Evolutionary conservation across 805 yeast genomes (phyloP).

Genomic region (Lipomyces mesembrius): DNA sequence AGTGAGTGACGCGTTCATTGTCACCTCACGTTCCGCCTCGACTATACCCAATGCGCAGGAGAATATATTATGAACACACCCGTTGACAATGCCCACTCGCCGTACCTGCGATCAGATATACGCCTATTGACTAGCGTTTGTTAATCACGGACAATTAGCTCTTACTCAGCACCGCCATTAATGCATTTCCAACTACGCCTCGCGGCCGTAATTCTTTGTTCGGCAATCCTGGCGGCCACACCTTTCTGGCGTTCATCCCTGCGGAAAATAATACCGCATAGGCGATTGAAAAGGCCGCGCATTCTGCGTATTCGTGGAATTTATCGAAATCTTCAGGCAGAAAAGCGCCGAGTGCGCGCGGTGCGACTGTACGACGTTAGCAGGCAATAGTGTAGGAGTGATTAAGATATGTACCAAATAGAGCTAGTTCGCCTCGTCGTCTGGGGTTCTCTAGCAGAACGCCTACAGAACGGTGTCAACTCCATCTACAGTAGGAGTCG

Average conservation of each 20-base stretch:
- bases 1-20: too few relatives aligned
- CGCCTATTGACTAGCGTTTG: background rate
- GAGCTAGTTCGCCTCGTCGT: constrained; percentile 55
- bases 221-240: background rate
- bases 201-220: constrained; percentile 6
- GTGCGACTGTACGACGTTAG: constrained; percentile 13
- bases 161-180: constrained; percentile 13
- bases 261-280: constrained; percentile 25
- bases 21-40: too few relatives aligned
- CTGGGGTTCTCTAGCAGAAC: constrained; percentile 45
- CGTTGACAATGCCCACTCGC: too few relatives aligned
- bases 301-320: constrained; percentile 19
- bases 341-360: constrained; percentile 28
- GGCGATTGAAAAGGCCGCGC: constrained; percentile 19
- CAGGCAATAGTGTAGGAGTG: background rate
- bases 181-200: constrained; percentile 27
- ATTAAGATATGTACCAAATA: constrained; percentile 44
- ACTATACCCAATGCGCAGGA: too few relatives aligned
- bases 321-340: constrained; percentile 17
- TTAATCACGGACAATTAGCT: background rate
- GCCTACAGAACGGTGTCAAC: constrained; percentile 18
- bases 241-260: background rate
- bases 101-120: too few relatives aligned
- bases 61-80: too few relatives aligned
- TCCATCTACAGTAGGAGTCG: background rate